These are phyloP conservation scores for Prosopis cineraria DNA, from an alignment of 306 rosid genomes.

Conservation along the genomic window DNA sequence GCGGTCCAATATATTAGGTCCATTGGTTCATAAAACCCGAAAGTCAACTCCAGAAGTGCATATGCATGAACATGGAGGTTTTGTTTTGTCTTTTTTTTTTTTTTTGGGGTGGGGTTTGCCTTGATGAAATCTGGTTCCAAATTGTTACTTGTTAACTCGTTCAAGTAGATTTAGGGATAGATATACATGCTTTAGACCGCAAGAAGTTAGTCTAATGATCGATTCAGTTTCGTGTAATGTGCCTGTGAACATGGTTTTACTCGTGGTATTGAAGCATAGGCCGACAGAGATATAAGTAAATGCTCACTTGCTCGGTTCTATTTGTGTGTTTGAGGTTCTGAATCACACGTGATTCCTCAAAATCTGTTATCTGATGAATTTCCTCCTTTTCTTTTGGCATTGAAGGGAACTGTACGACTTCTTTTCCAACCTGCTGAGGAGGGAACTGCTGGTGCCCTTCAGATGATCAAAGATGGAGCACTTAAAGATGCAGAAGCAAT, in stretches of 20 bases:
- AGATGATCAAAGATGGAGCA: constrained; percentile 63
- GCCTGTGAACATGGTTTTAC: constrained; percentile 15
- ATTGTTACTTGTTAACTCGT: not conserved
- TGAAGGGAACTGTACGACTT: constrained; percentile 79
- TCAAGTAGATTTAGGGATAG: not conserved
- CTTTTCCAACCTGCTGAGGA: constrained; percentile 86
- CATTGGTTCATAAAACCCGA: not conserved
- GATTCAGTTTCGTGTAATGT: too few species aligned
- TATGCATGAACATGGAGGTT: not conserved
- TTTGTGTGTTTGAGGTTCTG: constrained; percentile 12
- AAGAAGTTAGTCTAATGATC: constrained; percentile 6
- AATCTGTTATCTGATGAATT: constrained; percentile 16
- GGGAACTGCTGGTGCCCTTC: constrained; percentile 61
- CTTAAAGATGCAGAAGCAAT: constrained; percentile 68
- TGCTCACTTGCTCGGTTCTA: constrained; percentile 9
- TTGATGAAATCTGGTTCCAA: not conserved
- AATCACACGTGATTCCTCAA: constrained; percentile 17
- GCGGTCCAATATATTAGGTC: not conserved
- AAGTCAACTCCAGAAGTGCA: not conserved
- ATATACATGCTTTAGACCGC: not conserved
- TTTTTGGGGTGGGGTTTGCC: too few species aligned
- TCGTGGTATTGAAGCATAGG: not conserved
- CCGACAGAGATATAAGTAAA: not conserved
- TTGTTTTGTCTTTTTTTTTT: too few species aligned
- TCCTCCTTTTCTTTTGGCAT: constrained; percentile 18